Evolutionary conservation across 495 filamentous ascomycete species (phyloP), one percentile per base, ranked within the genome.

Genomic region (Terfezia claveryi): DNA sequence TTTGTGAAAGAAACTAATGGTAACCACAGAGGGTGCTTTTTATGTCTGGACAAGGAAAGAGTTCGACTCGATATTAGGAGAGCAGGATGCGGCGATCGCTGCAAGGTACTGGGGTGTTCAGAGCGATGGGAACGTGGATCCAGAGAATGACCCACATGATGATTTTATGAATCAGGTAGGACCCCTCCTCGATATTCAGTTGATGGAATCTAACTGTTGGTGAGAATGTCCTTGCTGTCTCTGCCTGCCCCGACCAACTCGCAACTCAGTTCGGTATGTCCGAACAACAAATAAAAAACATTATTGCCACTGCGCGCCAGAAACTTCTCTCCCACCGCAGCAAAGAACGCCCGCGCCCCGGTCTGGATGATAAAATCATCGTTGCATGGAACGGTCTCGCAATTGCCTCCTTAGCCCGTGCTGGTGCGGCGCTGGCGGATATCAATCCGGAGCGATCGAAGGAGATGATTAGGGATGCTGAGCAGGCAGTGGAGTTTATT

Each of bases 11-110:
- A 51, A 56, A n/a, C 46, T 44, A 38, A 38, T 54, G 23, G n/a
- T 6, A 12, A 10, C 10, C 12, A 32, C 38, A 65, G 89, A 96
- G 66, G 91, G 91, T 17, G 91, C 91, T 2, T 96, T 85, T 62
- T 96, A 98, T 63, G 78, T 94, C 17, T 98, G 89, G 88, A 93
- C 88, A 0, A 71, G 82, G 54, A 82, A 85, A 60, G 89, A 96
- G 59, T 81, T 95, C 59, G 81, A 85, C 37, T 74, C 77, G 52
- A 76, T 94, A 4, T 76, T 95, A 2, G 80, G 79, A 4, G 68
- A 77, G 23, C 76, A 81, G 23, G 81, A 81, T 56, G 80, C 77
- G 23, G 74, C 78, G 4, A 76, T 95, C 36, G 81, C 82, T 56
- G 86, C 86, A 23, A 79, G 77, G 17, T 87, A 93, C 66, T 96